Base-by-base conservation (phyloP, 768 basidiomycete species). In the Termitomyces sp. region DNA sequence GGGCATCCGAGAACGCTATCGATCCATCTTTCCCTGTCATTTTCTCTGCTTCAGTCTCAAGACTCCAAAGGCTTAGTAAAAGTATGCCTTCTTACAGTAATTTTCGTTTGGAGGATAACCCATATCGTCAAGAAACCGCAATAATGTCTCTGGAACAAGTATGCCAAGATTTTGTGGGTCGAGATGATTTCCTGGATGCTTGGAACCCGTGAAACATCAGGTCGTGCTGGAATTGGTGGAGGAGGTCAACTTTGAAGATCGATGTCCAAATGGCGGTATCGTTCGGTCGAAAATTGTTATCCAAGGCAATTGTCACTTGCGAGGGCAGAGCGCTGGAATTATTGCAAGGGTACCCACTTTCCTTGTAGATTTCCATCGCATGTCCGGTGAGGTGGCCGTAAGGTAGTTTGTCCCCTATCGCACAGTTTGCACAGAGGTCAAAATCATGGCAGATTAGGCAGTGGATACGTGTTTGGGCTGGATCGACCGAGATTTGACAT, bases 41-140 rank as follows among this genome's bases (percentile, higher is more conserved):
- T 52, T 20, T 38, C 36, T 38, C n/a, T 40, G 40, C n/a, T 0
- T 7, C n/a, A 26, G 14, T 18, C 5, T 20, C 49, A 1, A 40
- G 2, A 35, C 5, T 20, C 32, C 3, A 40, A 7, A 35, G 43
- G 20, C n/a, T 44, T 6, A 13, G n/a, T 18, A 35, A 38, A 7
- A 50, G 3, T 9, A 11, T 22, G 14, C 30, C 11, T 22, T 14
- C 49, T 36, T 52, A 59, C 61, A 62, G 30, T 52, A 44, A 52
- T 63, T 63, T 20, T 55, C 59, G 5, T 55, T 44, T 3, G 51
- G 44, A 20, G 46, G 53, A 49, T 55, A 58, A 30, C 59, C 59
- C 50, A 58, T 57, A 45, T 60, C 62, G n/a, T 60, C 59, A 7
- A 63, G 62, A 47, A 63, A 60, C 4, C 46, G 58, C 14, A 57